Percentiles rank a stretch among this genome's conserved stretches.
phyloP scores from a whole-genome alignment of 495 filamentous ascomycete species.

The Lepidopterella palustris region DNA sequence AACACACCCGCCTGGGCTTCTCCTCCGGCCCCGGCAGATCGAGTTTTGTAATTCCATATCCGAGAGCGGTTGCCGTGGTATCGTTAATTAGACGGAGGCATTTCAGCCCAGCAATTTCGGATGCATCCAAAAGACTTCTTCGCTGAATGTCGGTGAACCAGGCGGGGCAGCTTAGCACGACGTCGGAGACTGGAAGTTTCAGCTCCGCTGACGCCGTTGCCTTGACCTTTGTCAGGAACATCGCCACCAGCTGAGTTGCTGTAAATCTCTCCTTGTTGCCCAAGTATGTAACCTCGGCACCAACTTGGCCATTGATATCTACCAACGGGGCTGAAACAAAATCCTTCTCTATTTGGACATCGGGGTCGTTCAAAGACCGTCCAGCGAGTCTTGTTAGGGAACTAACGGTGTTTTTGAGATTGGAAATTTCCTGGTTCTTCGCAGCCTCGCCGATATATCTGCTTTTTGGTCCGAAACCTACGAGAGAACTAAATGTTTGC shows the following conservation, averaged over 20 bases:
- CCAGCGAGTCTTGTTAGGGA: constrained; percentile 89
- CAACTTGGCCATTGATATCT: constrained; percentile 88
- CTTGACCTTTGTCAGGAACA: constrained; percentile 94
- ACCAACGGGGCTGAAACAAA: constrained; percentile 82
- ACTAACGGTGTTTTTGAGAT: constrained; percentile 96
- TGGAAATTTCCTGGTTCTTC: constrained; percentile 98
- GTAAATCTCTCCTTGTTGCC: constrained; percentile 92
- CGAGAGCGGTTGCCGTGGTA: constrained; percentile 91
- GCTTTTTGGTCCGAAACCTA: constrained; percentile 88
- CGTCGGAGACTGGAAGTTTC: constrained; percentile 86
- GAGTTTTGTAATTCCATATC: constrained; percentile 94
- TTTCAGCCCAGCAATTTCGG: constrained; percentile 92
- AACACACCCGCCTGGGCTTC: constrained; percentile 85
- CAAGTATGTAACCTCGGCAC: constrained; percentile 88
- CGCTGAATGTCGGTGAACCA: constrained; percentile 98
- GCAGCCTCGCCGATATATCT: constrained; percentile 90
- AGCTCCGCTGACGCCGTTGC: constrained; percentile 79
- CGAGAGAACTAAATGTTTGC: constrained; percentile 61
- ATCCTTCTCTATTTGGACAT: constrained; percentile 84
- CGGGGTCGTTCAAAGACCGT: constrained; percentile 77
- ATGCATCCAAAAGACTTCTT: constrained; percentile 79
- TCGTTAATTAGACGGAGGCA: constrained; percentile 94
- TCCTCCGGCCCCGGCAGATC: constrained; percentile 85
- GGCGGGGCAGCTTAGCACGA: constrained; percentile 87
- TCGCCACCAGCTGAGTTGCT: constrained; percentile 82